Evolutionary conservation across 2,329 filamentous ascomycete genomes (phyloP).

Genomic region (Clonostachys rhizophaga): DNA sequence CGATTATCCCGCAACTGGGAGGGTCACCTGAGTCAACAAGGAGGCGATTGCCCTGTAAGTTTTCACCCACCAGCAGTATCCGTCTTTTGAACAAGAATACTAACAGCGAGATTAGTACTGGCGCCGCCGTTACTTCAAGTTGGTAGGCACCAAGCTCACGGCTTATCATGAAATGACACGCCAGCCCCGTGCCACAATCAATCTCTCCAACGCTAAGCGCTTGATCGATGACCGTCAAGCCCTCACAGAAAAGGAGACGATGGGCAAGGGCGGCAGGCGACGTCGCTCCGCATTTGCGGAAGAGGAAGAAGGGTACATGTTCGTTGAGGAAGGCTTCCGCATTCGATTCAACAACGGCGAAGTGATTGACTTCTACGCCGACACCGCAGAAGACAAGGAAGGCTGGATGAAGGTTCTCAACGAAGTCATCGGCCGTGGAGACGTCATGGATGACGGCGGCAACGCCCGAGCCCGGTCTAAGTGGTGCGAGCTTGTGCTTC

Average conservation of each 20-base stretch:
- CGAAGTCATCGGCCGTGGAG: conserved; percentile 60
- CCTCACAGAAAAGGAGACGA: conserved; percentile 78
- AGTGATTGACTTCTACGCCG: conserved; percentile 97
- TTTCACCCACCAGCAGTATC: too few species aligned
- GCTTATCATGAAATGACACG: conserved; percentile 94
- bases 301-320: conserved; percentile 99
- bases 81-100: conserved; percentile 27
- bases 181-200: conserved; percentile 95
- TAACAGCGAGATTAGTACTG: conserved; percentile 64
- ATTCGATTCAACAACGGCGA: conserved; percentile 98
- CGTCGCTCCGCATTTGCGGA: conserved; percentile 95
- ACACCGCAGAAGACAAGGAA: conserved; percentile 82
- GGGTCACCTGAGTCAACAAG: conserved; percentile 90
- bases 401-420: conserved; percentile 88
- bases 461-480: conserved; percentile 44
- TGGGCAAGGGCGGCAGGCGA: conserved; percentile 70
- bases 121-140: conserved; percentile 96
- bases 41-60: conserved; percentile 94
- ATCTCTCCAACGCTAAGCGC: conserved; percentile 86
- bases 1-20: conserved; percentile 76
- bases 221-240: conserved; percentile 88
- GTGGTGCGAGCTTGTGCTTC: conserved; percentile 66
- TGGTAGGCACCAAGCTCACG: conserved; percentile 84
- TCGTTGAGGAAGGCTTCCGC: conserved; percentile 97
- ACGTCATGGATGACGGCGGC: conserved; percentile 37